phyloP scores from a whole-genome alignment of 2,329 filamentous ascomycete species.

The Phialemonium atrogriseum region DNA sequence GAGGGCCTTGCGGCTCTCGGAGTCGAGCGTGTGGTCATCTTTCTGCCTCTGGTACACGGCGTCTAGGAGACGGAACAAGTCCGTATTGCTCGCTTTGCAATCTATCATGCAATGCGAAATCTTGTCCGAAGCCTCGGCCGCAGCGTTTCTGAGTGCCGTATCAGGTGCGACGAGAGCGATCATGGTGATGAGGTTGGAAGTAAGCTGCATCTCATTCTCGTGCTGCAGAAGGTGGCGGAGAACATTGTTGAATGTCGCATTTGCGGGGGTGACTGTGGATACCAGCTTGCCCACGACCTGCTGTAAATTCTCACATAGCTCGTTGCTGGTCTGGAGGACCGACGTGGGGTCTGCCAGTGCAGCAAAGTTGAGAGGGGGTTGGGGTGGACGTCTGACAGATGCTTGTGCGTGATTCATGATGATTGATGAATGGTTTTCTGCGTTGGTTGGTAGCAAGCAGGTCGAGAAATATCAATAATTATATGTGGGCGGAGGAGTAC shows the following conservation, averaged over 20 bases:
- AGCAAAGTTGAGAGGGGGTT: not conserved
- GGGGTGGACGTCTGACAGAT: too few species aligned
- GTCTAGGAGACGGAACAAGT: not conserved
- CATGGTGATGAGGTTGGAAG: not conserved
- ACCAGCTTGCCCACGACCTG: not conserved
- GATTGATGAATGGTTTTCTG: too few species aligned
- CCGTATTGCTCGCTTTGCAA: not conserved
- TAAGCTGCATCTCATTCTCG: slow-evolving; percentile 2
- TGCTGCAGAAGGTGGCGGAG: not conserved
- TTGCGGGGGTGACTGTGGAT: not conserved
- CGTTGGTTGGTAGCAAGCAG: too few species aligned
- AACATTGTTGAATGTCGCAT: not conserved
- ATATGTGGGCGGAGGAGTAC: too few species aligned
- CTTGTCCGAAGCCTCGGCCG: not conserved
- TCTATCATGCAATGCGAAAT: not conserved
- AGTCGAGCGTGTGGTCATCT: slow-evolving; percentile 28
- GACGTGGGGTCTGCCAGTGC: not conserved
- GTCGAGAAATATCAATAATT: too few species aligned
- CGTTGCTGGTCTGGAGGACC: not conserved
- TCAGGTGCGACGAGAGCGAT: not conserved
- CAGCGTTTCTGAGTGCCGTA: not conserved
- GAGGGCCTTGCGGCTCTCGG: slow-evolving; percentile 62
- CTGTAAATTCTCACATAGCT: slow-evolving; percentile 1
- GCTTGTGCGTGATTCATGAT: too few species aligned
- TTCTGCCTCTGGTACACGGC: not conserved